Evolutionary conservation across 192 early-diverging fungal genomes (phyloP), one percentile per base, ranked within the genome.

Genomic region (Coemansia sp.): DNA sequence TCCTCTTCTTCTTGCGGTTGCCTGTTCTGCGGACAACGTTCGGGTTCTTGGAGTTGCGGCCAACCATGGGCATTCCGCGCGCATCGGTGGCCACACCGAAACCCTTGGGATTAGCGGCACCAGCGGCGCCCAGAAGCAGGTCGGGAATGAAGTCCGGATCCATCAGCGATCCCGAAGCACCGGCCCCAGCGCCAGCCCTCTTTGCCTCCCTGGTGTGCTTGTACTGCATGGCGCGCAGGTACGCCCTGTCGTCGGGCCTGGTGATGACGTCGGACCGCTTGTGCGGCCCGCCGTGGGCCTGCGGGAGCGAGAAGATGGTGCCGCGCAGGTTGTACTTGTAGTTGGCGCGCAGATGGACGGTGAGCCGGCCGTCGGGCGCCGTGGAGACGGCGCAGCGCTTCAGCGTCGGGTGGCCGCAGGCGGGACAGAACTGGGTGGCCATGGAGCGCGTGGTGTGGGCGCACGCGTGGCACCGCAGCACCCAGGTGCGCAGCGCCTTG

Each of bases 381-480:
- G 95, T 91, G 37, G 85, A 89, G 18, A 89, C 89, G 9, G 95
- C 88, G 18, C 92, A 92, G 50, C 95, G 86, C 70, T 90, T 92
- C 42, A 99, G 84, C 0, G 96, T 92, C 44, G 92, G 74, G 74
- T 92, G 89, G 66, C 97, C 97, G 79, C 97, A 99, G 39, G 85
- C 82, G 6, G 95, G 90, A 79, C 97, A 99, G 76, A 99, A 99
- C 77, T 93, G 87, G 75, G 89, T 92, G 41, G 87, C 86, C 94
- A 96, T 95, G 57, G 95, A 87, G 11, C 81, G 85, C 0, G 93
- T 97, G 40, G 91, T 85, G 44, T 91, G 89, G 86, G 76, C 94
- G 77, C 97, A 99, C 4, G 91, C 94, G 72, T 97, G 95, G 81
- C 97, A 99, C 40, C 97, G 87, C 74, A 97, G 76, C 10, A 97